Evolutionary conservation across 139 green algal species (phyloP), one percentile per base, ranked within the genome.

Genomic region (Closterium sp.): DNA sequence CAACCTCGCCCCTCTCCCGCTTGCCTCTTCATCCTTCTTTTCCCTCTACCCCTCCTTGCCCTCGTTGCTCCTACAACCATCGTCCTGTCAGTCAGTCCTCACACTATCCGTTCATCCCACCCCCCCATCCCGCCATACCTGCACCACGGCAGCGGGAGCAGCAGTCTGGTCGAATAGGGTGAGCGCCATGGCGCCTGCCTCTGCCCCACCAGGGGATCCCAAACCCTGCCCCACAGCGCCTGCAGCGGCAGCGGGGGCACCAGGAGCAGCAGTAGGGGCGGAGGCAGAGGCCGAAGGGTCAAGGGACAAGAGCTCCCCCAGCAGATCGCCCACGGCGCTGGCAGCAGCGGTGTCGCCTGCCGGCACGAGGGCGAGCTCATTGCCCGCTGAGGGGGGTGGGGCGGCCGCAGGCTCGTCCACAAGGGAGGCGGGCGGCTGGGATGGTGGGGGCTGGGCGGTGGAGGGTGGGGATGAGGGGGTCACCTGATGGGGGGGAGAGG

Each of bases 251-350:
- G 85, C 43, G 21, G 89, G 28, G 34, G 84, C 83, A 21, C 4
- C 34, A n/a, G 89, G 28, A 31, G 89, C 84, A 81, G 30, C 28
- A 90, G 88, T 84, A 90, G 30, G 31, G n/a, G n/a, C 34, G 35
- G 64, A 84, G 84, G 89, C 35, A 16, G 83, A 66, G 83, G 90
- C 86, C 8, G 90, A 87, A 10, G 90, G 43, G 30, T 91, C 89
- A 66, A 89, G 76, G 3, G 83, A 86, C 4, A 92, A 12, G 6
- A 92, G 89, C 55, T 92, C 89, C 64, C 55, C 89, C 12, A 92
- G 43, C 81, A 81, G 55, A 32, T 92, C 86, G 23, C 28, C 83
- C 30, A 33, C 87, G 12, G 34, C 34, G 34, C 5, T 90, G 34
- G 34, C 25, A 23, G 33, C 33, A n/a, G 23, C 10, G 10, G 25